Conservation (phyloP, 257 asterid species). For the Phtheirospermum japonicum region DNA sequence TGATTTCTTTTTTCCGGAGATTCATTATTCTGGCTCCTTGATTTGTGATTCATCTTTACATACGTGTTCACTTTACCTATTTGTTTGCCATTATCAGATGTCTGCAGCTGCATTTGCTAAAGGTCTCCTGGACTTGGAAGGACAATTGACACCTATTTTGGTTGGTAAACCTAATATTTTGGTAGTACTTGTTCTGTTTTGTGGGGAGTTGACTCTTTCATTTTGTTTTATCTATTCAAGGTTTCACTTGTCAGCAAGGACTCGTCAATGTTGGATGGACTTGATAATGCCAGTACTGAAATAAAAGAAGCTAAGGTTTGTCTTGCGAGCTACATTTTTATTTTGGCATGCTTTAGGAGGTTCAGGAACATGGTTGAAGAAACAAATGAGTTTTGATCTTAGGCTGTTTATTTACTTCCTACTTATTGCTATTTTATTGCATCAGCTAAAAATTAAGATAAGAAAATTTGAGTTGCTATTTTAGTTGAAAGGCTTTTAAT, state of each 20-base stretch:
- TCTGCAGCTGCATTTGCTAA: constrained; percentile 99
- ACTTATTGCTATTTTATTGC: background rate
- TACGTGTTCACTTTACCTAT: constrained; percentile 20
- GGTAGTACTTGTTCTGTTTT: constrained; percentile 13
- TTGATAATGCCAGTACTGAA: constrained; percentile 93
- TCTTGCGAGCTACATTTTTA: constrained; percentile 26
- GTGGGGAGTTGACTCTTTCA: constrained; percentile 8
- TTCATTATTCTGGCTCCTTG: constrained; percentile 19
- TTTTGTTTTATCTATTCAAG: constrained; percentile 36
- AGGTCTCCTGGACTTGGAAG: constrained; percentile 98
- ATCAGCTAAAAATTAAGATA: background rate
- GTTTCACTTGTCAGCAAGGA: constrained; percentile 99
- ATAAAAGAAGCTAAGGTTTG: constrained; percentile 96
- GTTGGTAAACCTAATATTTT: constrained; percentile 42
- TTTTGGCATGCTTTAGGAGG: constrained; percentile 10
- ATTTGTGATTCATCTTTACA: constrained; percentile 15
- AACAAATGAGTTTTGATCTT: constrained; percentile 10
- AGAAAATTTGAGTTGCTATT: background rate
- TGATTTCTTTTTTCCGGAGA: constrained; percentile 8
- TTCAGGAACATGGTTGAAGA: constrained; percentile 6
- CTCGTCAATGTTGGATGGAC: constrained; percentile 98
- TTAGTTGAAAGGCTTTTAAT: background rate
- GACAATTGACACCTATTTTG: constrained; percentile 94
- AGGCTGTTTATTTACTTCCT: background rate
- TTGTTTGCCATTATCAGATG: constrained; percentile 53